A percentile compares a stretch with the other conserved stretches of the same genome.
Evolutionary conservation across 2,329 filamentous ascomycete genomes (phyloP).

Genomic region (Penicillium sp.): DNA sequence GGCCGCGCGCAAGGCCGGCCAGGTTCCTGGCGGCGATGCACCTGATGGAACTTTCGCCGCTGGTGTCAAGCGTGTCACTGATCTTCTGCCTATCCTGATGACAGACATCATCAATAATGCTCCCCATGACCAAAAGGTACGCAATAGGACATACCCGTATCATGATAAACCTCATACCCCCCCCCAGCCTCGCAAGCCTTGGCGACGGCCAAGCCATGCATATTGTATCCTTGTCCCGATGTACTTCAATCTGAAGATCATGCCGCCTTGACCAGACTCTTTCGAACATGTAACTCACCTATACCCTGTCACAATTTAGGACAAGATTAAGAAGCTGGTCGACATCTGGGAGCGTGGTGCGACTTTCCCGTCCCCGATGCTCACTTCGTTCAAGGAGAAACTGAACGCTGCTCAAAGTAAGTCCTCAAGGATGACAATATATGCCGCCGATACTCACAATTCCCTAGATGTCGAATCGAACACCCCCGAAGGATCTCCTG

Average conservation of each 20-base stretch:
- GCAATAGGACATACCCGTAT: constrained; percentile 41
- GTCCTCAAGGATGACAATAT: constrained; percentile 26
- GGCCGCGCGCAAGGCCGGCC: constrained; percentile 76
- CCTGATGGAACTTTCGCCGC: constrained; percentile 88
- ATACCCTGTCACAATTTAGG: constrained; percentile 52
- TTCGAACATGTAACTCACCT: constrained; percentile 43
- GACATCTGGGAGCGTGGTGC: constrained; percentile 96
- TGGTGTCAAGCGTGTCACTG: constrained; percentile 91
- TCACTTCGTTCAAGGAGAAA: constrained; percentile 75
- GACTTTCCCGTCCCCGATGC: constrained; percentile 74
- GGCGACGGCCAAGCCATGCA: constrained; percentile 7
- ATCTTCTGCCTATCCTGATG: constrained; percentile 87
- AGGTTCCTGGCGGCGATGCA: constrained; percentile 69
- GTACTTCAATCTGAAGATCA: background rate
- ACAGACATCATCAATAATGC: constrained; percentile 84
- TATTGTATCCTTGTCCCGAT: background rate
- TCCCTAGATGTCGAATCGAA: constrained; percentile 55
- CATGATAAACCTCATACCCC: constrained; percentile 20
- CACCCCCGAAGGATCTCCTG: constrained; percentile 54
- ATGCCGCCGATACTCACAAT: constrained; percentile 20
- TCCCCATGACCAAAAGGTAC: constrained; percentile 93
- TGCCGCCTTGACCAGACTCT: background rate
- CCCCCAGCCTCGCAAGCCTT: constrained; percentile 19
- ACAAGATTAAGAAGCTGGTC: constrained; percentile 89
- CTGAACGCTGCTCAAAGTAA: constrained; percentile 61